Percentiles rank a stretch among this genome's conserved stretches.
phyloP scores from a whole-genome alignment of 768 basidiomycete genomes.

The Lanmaoa rubissima region DNA sequence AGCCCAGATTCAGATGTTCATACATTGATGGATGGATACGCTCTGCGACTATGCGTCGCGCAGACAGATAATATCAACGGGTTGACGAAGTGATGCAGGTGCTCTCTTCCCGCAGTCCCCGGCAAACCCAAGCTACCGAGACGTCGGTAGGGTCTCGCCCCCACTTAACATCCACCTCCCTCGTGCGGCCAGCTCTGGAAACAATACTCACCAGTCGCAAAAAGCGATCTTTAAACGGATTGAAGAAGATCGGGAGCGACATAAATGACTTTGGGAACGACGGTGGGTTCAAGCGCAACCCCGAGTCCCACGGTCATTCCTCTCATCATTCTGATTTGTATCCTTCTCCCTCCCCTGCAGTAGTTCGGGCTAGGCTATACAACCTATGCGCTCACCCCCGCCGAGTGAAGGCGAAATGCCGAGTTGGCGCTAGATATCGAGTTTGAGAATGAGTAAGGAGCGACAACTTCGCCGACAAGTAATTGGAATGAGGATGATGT shows the following conservation, averaged over 20 bases:
- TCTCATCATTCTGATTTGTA: not conserved
- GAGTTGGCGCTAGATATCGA: conserved; percentile 73
- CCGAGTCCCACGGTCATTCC: conserved; percentile 27
- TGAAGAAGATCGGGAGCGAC: conserved; percentile 89
- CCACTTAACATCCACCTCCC: conserved; percentile 13
- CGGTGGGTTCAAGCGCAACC: conserved; percentile 86
- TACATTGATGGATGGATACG: too few relatives aligned
- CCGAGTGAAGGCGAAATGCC: conserved; percentile 39
- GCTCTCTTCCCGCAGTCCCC: conserved; percentile 53
- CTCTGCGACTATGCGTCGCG: too few relatives aligned
- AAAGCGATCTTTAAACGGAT: conserved; percentile 78
- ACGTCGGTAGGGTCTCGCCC: conserved; percentile 16
- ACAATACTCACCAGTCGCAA: conserved; percentile 42
- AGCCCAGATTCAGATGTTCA: too few relatives aligned
- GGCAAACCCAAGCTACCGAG: conserved; percentile 33
- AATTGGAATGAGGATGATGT: too few relatives aligned
- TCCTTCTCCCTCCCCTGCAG: not conserved
- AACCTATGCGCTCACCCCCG: conserved; percentile 23
- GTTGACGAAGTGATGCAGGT: conserved; percentile 59
- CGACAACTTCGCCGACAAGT: conserved; percentile 89
- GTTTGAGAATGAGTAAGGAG: conserved; percentile 88
- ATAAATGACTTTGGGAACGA: conserved; percentile 86
- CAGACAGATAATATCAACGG: too few relatives aligned
- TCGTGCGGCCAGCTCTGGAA: not conserved
- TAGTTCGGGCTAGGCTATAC: not conserved